Evolutionary conservation across 371 early-diverging fungal species (phyloP).

Genomic region (Apophysomyces ossiformis): DNA sequence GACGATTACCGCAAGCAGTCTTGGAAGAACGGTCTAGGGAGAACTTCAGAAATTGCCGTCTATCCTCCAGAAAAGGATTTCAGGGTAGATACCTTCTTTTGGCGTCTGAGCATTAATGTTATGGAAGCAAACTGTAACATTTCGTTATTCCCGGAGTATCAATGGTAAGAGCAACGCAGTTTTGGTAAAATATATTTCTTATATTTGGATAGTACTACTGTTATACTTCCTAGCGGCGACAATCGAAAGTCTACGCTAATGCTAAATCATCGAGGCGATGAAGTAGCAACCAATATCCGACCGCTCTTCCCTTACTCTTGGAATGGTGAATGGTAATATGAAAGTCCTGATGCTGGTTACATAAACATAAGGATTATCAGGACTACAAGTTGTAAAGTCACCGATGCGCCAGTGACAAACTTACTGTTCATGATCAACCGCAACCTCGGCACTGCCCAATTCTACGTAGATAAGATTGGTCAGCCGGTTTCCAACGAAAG

Average conservation of each 20-base stretch:
- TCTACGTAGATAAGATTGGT: conserved; percentile 48
- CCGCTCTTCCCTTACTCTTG: conserved; percentile 70
- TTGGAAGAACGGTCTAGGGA: conserved; percentile 78
- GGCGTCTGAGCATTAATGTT: conserved; percentile 61
- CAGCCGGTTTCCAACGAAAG: conserved; percentile 44
- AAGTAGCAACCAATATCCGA: conserved; percentile 53
- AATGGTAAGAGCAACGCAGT: conserved; percentile 43
- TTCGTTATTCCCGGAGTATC: conserved; percentile 68
- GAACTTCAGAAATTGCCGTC: conserved; percentile 65
- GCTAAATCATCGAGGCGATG: conserved; percentile 65
- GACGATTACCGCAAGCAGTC: conserved; percentile 42
- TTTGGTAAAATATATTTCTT: background rate
- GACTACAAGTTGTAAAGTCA: conserved; percentile 54
- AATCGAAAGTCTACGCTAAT: conserved; percentile 38
- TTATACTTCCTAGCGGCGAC: conserved; percentile 34
- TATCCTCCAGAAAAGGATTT: conserved; percentile 58
- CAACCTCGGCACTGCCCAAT: conserved; percentile 43
- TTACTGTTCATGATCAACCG: conserved; percentile 64
- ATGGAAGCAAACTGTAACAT: conserved; percentile 64
- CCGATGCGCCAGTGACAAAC: conserved; percentile 52
- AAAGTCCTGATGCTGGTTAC: conserved; percentile 16
- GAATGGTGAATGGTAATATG: conserved; percentile 59
- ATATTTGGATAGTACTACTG: conserved; percentile 32
- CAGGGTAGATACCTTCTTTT: conserved; percentile 61
- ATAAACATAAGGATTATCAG: conserved; percentile 17